Percentiles rank a stretch among this genome's conserved stretches.
Evolutionary conservation across 1,284 basidiomycete genomes (phyloP).

Genomic region (Coniferiporia weirii): DNA sequence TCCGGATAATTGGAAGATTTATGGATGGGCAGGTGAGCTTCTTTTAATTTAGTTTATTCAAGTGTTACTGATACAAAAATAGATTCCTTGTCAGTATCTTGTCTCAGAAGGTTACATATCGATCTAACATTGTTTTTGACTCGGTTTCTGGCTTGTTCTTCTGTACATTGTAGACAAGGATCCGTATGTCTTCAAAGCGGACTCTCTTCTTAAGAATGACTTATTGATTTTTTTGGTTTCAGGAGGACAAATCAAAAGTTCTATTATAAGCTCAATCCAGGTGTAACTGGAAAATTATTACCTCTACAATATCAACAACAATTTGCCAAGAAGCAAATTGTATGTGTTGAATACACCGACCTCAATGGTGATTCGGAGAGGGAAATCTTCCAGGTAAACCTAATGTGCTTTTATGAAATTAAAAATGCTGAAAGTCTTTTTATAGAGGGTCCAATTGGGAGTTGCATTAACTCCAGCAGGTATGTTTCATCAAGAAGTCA

Average conservation of each 20-base stretch:
- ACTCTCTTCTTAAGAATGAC: not conserved
- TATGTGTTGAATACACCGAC: conserved; percentile 67
- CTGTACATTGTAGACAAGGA: conserved; percentile 40
- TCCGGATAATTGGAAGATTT: conserved; percentile 31
- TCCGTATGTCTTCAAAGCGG: conserved; percentile 28
- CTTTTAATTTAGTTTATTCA: conserved; percentile 1
- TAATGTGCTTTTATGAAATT: not conserved
- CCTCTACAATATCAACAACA: conserved; percentile 13
- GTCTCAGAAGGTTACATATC: not conserved
- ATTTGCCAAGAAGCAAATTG: conserved; percentile 51
- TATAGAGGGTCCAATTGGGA: conserved; percentile 61
- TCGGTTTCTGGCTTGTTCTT: conserved; percentile 15
- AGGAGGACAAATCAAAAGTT: conserved; percentile 18
- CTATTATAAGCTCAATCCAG: conserved; percentile 13
- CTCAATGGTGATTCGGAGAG: conserved; percentile 55
- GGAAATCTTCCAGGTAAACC: conserved; percentile 58
- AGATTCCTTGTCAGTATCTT: conserved; percentile 49
- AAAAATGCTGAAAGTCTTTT: not conserved
- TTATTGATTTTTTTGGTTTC: not conserved
- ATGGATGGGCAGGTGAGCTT: conserved; percentile 60
- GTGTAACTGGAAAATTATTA: conserved; percentile 8
- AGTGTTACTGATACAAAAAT: not conserved
- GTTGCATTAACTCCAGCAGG: conserved; percentile 64
- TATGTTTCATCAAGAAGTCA: conserved; percentile 25
- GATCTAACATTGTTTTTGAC: not conserved